Percentiles rank a stretch among this genome's conserved stretches.
These are phyloP conservation scores for Acer negundo DNA, from an alignment of 345 rosid species.

Conservation along the genomic window DNA sequence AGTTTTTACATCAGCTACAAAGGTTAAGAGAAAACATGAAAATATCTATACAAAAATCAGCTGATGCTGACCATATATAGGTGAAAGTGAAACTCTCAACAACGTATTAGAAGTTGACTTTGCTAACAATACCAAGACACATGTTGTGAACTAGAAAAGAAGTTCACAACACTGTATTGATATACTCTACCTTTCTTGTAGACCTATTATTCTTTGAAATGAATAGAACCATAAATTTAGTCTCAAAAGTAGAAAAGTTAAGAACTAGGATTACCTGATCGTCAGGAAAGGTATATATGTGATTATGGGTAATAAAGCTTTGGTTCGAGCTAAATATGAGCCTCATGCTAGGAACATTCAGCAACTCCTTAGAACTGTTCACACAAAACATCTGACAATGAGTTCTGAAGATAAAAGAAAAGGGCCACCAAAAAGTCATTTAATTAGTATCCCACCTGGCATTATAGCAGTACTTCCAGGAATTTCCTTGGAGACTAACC, in stretches of 20 bases:
- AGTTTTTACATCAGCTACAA: not conserved
- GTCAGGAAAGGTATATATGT: constrained; percentile 26
- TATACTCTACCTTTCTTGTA: not conserved
- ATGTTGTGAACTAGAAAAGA: not conserved
- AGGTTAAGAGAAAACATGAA: not conserved
- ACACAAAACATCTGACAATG: constrained; percentile 7
- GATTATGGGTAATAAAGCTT: constrained; percentile 35
- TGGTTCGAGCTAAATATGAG: constrained; percentile 32
- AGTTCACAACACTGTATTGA: not conserved
- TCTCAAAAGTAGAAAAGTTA: constrained; percentile 4
- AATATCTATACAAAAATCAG: not conserved
- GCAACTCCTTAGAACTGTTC: constrained; percentile 25
- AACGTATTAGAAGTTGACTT: not conserved
- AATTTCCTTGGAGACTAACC: constrained; percentile 22
- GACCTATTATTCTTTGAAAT: not conserved
- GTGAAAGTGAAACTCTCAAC: not conserved
- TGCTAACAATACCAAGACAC: not conserved
- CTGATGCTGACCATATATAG: not conserved
- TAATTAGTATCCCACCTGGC: constrained; percentile 32
- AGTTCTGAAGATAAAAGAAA: constrained; percentile 15
- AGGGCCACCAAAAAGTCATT: not conserved
- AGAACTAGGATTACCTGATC: constrained; percentile 27
- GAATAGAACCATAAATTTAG: not conserved
- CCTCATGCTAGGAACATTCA: constrained; percentile 31
- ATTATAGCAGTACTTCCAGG: constrained; percentile 42